Evolutionary conservation across 1,284 basidiomycete species (phyloP).

Genomic region (Waitea zeae): DNA sequence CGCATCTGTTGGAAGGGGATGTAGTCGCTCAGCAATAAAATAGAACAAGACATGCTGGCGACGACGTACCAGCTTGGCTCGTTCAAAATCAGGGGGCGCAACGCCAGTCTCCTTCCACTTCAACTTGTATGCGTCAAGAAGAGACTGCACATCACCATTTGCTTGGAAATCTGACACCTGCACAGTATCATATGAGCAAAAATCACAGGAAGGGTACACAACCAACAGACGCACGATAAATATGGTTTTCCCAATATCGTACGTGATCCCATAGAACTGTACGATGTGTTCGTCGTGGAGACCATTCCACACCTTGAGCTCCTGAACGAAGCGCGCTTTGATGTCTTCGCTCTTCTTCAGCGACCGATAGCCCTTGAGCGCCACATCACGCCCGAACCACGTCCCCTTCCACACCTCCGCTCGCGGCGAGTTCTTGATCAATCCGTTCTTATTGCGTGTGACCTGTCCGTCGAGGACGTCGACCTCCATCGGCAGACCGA

Average conservation of each 20-base stretch:
- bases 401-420: no score
- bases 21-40: background rate
- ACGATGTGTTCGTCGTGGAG: constrained; percentile 29
- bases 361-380: no score
- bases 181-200: constrained; percentile 1
- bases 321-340: constrained; percentile 36
- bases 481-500: no score
- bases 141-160: constrained; percentile 25
- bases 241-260: constrained; percentile 27
- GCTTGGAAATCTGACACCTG: constrained; percentile 45
- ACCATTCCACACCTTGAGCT: constrained; percentile 32
- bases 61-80: constrained; percentile 21
- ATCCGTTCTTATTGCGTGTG: no score
- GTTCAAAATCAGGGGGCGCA: constrained; percentile 17
- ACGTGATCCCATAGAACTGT: constrained; percentile 34
- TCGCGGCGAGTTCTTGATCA: no score
- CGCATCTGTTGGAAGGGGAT: constrained; percentile 18
- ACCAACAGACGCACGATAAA: constrained; percentile 19
- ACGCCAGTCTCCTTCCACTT: constrained; percentile 19
- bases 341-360: no score
- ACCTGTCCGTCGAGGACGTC: no score
- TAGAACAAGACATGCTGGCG: background rate
- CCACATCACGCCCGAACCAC: no score
- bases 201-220: background rate
- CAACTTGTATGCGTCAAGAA: constrained; percentile 1